Evolutionary conservation across 495 filamentous ascomycete genomes (phyloP), one percentile per base, ranked within the genome.

Genomic region (Daldinia concentrica): DNA sequence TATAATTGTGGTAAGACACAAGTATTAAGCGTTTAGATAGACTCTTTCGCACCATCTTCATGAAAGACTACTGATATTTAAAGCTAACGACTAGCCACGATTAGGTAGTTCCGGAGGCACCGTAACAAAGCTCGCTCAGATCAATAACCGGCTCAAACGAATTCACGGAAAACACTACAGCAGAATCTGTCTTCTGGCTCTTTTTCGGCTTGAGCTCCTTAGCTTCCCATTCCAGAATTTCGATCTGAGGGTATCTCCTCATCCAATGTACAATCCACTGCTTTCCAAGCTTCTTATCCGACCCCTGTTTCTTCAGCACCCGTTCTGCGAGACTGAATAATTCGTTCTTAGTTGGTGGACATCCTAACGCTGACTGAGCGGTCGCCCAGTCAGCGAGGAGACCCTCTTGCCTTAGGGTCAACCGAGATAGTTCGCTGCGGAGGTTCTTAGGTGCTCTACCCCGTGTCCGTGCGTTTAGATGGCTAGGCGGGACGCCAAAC

Each of bases 241-340:
- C 65, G 24, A 73, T 58, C 26, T 66, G 48, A 8, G 70, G 61
- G 39, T 69, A 73, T 19, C 70, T 54, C 29, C 62, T 52, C 65
- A 73, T 69, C 70, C 70, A 73, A 37, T 73, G 65, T 2, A 50
- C 51, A 15, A 73, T 73, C 70, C 70, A 73, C 57, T 73, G 70
- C 51, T 69, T 73, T 0, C 70, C 70, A 1, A 69, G 37, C 56
- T 34, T 62, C 19, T 39, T 45, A 26, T 68, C 62, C 14, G 56
- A 34, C 7, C 54, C 60, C 50, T 65, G 61, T 15, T 64, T 71
- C 36, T 36, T 51, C 4, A 73, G 15, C 26, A 73, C 70, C 24
- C 61, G 45, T 6, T 65, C 60, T 2, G 70, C 70, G 0, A 73
- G 60, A 8, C 39, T 2, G 19, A 68, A 73, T 8, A 73, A 14